Base-by-base conservation (phyloP, 306 rosid species). In the Dicorynia guianensis region DNA sequence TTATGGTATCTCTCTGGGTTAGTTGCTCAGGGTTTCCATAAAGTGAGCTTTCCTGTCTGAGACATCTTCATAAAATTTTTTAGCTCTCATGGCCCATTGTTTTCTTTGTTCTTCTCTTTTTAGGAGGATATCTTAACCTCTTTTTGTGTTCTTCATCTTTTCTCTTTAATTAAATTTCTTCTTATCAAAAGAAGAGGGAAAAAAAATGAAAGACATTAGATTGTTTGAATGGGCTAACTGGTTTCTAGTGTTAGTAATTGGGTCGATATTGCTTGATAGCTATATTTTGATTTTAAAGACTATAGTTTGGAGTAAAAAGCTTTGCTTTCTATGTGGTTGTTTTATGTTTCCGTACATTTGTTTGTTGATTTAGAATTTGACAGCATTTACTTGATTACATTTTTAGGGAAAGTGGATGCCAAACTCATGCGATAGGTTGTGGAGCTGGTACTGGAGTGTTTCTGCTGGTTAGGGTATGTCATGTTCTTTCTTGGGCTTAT, bases 401-500 rank as follows among this genome's bases (percentile, higher is more conserved):
- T 63, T 77, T 2, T 35, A 96, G 99, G 91, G 90, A 85, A 85
- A 92, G 87, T 76, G 98, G 90, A 77, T 92, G 99, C 78, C 97
- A 87, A 85, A 75, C 90, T 59, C 99, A 96, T 86, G 96, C 99
- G 12, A 67, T 69, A 82, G 63, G 85, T 72, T 96, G 99, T 76
- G 99, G 96, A 83, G 95, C 98, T 59, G 98, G 98, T 69, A 96
- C 93, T 69, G 98, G 94, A 63, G 81, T 96, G 57, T 96, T 92
- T 84, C 89, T 96, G 53, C 86, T 96, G 86, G 90, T 89, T 76
- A 84, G 71, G 92, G 99, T 96, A 82, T 71, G 89, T 69, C 20
- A 2, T 55, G 19, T 50, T 74, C 64, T 49, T 59, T 75, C 39
- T 42, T 36, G 11, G 67, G 59, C 72, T 46, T 67, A 13, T 60